A percentile compares a stretch with the other conserved stretches of the same genome.
Evolutionary conservation across 2,329 filamentous ascomycete genomes (phyloP).

Genomic region (Hypomyces perniciosus): DNA sequence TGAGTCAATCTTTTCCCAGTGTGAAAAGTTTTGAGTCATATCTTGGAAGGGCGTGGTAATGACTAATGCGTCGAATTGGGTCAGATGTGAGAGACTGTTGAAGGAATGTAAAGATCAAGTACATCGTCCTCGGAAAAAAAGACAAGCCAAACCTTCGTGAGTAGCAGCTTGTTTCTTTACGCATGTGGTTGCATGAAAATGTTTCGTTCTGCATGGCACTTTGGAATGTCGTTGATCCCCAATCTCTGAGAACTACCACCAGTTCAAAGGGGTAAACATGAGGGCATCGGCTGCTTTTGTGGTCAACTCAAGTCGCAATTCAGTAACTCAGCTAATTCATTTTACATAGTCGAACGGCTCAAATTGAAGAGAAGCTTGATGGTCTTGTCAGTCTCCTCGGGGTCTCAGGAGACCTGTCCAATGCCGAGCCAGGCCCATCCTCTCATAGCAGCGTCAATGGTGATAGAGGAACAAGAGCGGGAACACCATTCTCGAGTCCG

Average conservation of each 20-base stretch:
- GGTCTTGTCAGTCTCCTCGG: conserved; percentile 43
- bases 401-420: conserved; percentile 33
- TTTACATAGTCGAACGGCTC: conserved; percentile 37
- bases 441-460: conserved; percentile 2
- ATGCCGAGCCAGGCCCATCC: not conserved
- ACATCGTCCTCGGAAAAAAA: conserved; percentile 46
- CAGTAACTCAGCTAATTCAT: not conserved
- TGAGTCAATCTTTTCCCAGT: too few species aligned
- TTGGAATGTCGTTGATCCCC: not conserved
- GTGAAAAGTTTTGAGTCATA: too few species aligned
- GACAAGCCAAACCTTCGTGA: conserved; percentile 45
- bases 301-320: too few species aligned
- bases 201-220: not conserved
- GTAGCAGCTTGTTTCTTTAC: conserved; percentile 18
- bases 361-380: conserved; percentile 45
- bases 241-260: not conserved
- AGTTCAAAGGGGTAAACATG: too few species aligned
- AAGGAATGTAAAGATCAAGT: conserved; percentile 44
- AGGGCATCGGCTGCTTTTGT: too few species aligned
- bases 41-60: too few species aligned
- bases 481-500: conserved; percentile 15
- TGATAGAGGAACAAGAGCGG: conserved; percentile 3
- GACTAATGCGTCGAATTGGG: not conserved
- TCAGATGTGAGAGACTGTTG: conserved; percentile 41
- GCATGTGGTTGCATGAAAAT: not conserved